A percentile compares a stretch with the other conserved stretches of the same genome.
Conservation (phyloP, 2,329 filamentous ascomycete species). For the Teratosphaeria gauchensis region DNA sequence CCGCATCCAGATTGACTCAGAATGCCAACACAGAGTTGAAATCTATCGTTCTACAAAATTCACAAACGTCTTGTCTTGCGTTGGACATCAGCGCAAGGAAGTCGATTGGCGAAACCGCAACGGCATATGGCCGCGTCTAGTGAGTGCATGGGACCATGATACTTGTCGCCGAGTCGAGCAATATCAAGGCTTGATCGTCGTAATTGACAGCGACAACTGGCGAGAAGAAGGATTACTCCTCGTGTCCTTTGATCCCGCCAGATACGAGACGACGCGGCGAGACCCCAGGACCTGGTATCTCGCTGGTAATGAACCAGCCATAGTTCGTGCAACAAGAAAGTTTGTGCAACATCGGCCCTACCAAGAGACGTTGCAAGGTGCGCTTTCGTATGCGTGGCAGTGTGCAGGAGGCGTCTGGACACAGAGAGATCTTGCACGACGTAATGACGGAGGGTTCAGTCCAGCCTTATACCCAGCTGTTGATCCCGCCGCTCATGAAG, state of each 20-base stretch:
- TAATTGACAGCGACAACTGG: background rate
- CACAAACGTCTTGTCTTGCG: background rate
- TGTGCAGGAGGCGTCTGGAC: background rate
- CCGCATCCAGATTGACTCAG: background rate
- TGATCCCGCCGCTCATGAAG: background rate
- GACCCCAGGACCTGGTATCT: background rate
- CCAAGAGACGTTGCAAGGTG: background rate
- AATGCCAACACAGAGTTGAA: background rate
- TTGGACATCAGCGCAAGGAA: background rate
- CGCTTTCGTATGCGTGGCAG: background rate
- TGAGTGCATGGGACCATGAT: background rate
- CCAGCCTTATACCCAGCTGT: background rate
- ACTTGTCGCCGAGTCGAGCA: background rate
- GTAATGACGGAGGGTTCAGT: background rate
- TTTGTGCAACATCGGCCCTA: background rate
- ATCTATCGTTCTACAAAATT: background rate
- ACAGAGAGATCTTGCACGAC: background rate
- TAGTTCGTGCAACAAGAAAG: background rate
- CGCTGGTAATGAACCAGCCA: background rate
- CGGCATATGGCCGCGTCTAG: slow-evolving; percentile 1
- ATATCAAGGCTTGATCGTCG: background rate
- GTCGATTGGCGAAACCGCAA: background rate
- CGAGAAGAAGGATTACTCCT: background rate
- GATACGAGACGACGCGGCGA: background rate
- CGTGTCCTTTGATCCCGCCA: background rate